phyloP scores from a whole-genome alignment of 805 yeast species.

The Suhomyces vadensis region DNA sequence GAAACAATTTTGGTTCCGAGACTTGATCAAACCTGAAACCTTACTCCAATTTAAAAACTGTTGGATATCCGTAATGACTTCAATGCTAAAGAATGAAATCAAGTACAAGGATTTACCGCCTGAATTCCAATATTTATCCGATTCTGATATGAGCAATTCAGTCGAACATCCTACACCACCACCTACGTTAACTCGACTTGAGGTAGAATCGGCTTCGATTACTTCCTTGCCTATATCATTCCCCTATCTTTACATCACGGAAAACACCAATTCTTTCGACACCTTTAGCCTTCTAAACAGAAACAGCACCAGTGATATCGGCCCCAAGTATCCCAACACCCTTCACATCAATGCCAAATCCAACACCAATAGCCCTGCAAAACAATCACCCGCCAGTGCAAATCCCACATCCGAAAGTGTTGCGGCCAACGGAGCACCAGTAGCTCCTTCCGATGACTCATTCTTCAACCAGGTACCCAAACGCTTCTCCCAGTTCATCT shows the following conservation, averaged over 20 bases:
- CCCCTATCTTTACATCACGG: slow-evolving; percentile 27
- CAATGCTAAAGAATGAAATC: background rate
- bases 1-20: no score
- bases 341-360: slow-evolving; percentile 1
- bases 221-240: slow-evolving; percentile 30
- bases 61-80: background rate
- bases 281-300: slow-evolving; percentile 24
- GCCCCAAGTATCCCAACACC: slow-evolving; percentile 29
- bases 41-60: no score
- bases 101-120: slow-evolving; percentile 3
- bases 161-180: slow-evolving; percentile 3
- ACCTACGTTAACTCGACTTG: slow-evolving; percentile 14
- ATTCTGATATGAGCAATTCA: slow-evolving; percentile 3
- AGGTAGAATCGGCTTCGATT: slow-evolving; percentile 27
- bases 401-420: slow-evolving; percentile 3
- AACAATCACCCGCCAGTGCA: slow-evolving; percentile 2
- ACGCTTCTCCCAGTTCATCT: slow-evolving; percentile 41
- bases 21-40: no score
- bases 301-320: slow-evolving; percentile 8
- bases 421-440: slow-evolving; percentile 1
- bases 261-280: slow-evolving; percentile 24
- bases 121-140: slow-evolving; percentile 5
- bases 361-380: background rate
- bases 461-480: slow-evolving; percentile 39
- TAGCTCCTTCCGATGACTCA: slow-evolving; percentile 10